Evolutionary conservation across 345 rosid genomes (phyloP).

Genomic region (Acer saccharum): DNA sequence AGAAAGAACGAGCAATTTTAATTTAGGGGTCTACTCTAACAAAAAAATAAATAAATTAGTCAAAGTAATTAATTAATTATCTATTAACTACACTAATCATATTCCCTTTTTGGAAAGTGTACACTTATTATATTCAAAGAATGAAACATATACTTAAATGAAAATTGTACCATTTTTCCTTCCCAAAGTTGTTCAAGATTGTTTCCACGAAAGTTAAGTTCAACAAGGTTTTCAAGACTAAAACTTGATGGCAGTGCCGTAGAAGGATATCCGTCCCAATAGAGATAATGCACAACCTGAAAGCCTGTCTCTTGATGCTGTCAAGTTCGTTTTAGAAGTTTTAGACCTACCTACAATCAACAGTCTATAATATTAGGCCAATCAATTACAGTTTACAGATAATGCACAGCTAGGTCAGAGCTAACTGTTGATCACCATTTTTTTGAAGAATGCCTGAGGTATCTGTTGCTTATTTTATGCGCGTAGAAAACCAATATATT

Average conservation of each 20-base stretch:
- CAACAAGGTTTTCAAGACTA: background rate
- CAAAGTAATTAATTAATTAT: background rate
- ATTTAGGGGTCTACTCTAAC: background rate
- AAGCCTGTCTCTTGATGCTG: too few relatives aligned
- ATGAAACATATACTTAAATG: too few relatives aligned
- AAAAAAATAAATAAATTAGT: too few relatives aligned
- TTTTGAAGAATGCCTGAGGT: too few relatives aligned
- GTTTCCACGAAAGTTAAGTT: background rate
- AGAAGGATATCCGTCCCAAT: background rate
- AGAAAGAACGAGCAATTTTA: conserved; percentile 26
- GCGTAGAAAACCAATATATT: conserved; percentile 14
- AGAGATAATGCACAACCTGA: too few relatives aligned
- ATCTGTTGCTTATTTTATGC: background rate
- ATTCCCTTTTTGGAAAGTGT: too few relatives aligned
- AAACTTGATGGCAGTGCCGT: background rate
- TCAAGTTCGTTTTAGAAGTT: too few relatives aligned
- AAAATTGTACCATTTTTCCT: background rate
- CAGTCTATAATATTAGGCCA: background rate
- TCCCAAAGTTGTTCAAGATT: background rate
- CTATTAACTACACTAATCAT: background rate
- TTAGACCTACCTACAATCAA: too few relatives aligned
- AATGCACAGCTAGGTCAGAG: too few relatives aligned
- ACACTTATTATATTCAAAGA: too few relatives aligned
- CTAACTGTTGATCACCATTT: too few relatives aligned
- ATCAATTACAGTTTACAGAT: background rate